Evolutionary conservation across 257 asterid species (phyloP), one percentile per base, ranked within the genome.

Genomic region (Coffea eugenioides): DNA sequence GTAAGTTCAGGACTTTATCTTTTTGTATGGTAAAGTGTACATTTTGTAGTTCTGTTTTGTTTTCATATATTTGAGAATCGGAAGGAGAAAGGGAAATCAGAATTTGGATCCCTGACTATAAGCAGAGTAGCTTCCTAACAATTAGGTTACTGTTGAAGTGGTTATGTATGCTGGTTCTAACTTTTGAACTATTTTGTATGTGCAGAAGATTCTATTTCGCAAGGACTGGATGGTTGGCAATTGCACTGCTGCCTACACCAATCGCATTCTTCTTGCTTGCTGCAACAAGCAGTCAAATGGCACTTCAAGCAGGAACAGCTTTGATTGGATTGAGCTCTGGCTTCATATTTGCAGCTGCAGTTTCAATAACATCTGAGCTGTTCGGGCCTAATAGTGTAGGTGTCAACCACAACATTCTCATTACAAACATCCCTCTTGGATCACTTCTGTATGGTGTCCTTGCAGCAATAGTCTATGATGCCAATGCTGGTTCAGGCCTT

Each of bases 241-340:
- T 89, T 20, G 96, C 92, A 48, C 86, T 95, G 69, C 61, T 95
- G 56, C 97, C 97, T 10, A 93, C 90, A 0, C 97, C 98, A 3
- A 27, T 88, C 4, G 96, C 97, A 49, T 90, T 90, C 73, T 78
- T 89, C 80, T 34, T 95, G 48, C 89, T 95, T 9, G 87, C 85
- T 16, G 82, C 87, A 73, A 72, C 85, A 4, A 94, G 93, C 57
- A 89, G 77, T 54, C 83, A 83, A 34, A n/a, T 73, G 54, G 92
- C 89, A 7, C 81, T 95, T 75, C 84, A 87, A 85, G 89, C 77
- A 11, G 98, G 91, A 18, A 95, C 99, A 15, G 93, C 94, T 6
- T n/a, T 95, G 68, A 87, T 93, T n/a, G 99, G 97, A 23, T 85
- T 95, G 81, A 91, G 98, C 88, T 93, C 99, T 10, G 98, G 99